Percentiles rank a stretch among this genome's conserved stretches.
phyloP scores from a whole-genome alignment of 805 yeast genomes.

The Wickerhamomyces chambardii region DNA sequence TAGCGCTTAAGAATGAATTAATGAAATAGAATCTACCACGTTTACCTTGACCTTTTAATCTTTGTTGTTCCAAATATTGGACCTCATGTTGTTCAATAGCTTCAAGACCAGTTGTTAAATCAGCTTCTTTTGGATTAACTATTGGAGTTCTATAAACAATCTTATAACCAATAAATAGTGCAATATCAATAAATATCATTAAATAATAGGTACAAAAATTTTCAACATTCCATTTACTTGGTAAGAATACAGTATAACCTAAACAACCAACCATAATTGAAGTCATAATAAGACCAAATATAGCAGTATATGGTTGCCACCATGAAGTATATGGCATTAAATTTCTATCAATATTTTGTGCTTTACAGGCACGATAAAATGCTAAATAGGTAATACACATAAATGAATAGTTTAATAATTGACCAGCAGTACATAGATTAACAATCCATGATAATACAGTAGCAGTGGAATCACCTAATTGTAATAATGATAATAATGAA shows the following conservation, averaged over 20 bases:
- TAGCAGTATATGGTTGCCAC: constrained; percentile 52
- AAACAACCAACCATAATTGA: constrained; percentile 44
- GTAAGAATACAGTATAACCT: constrained; percentile 66
- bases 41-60: neutral
- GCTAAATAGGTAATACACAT: constrained; percentile 52
- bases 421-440: constrained; percentile 59
- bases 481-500: constrained; percentile 61
- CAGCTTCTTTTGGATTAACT: constrained; percentile 38
- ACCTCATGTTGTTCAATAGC: constrained; percentile 54
- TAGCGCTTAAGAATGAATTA: neutral
- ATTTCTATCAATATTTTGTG: constrained; percentile 35
- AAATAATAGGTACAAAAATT: constrained; percentile 63
- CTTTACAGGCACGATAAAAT: constrained; percentile 51
- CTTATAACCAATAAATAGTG: constrained; percentile 39
- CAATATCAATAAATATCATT: constrained; percentile 53
- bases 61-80: constrained; percentile 8
- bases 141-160: constrained; percentile 34
- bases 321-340: constrained; percentile 39
- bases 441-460: constrained; percentile 64
- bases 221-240: constrained; percentile 58
- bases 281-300: constrained; percentile 34
- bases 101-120: constrained; percentile 40
- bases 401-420: constrained; percentile 47
- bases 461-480: constrained; percentile 47
- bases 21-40: neutral